Conservation (phyloP, 2,329 filamentous ascomycete genomes). For the Claviceps sp. region DNA sequence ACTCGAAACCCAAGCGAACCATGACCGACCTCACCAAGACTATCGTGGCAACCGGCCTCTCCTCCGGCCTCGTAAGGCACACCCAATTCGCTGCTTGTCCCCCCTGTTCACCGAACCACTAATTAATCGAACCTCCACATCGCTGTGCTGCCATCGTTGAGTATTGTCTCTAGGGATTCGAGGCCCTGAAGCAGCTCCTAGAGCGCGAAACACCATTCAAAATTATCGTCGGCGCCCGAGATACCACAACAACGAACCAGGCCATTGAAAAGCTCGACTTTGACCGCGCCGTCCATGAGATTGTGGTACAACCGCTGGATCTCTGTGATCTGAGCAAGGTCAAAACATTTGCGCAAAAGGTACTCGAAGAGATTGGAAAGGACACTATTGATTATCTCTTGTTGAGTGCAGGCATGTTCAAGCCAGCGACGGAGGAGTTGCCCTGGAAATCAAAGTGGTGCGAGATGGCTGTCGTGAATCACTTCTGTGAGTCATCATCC, state of each 20-base stretch:
- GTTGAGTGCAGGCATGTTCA: constrained; percentile 33
- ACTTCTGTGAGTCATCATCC: constrained; percentile 27
- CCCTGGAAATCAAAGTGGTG: constrained; percentile 34
- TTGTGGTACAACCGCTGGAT: constrained; percentile 36
- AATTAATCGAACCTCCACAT: neutral
- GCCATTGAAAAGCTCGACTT: constrained; percentile 29
- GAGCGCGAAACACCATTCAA: constrained; percentile 29
- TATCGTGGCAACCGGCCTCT: constrained; percentile 35
- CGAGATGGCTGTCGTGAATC: constrained; percentile 37
- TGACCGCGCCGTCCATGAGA: constrained; percentile 24
- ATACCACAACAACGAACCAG: constrained; percentile 24
- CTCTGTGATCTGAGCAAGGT: constrained; percentile 30
- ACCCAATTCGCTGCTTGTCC: neutral
- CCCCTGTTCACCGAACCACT: neutral
- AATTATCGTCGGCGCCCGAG: constrained; percentile 36
- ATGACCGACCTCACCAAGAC: constrained; percentile 7
- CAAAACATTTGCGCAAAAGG: constrained; percentile 31
- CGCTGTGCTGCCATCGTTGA: neutral
- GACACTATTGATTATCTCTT: constrained; percentile 34
- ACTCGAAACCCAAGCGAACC: too few relatives aligned
- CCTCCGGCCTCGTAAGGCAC: constrained; percentile 32
- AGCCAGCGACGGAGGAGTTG: constrained; percentile 20
- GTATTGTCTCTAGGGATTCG: constrained; percentile 30
- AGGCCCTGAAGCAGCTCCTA: constrained; percentile 38
- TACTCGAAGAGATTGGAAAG: constrained; percentile 26